Conservation (phyloP, 1,284 basidiomycete genomes). For the Sparassis latifolia region DNA sequence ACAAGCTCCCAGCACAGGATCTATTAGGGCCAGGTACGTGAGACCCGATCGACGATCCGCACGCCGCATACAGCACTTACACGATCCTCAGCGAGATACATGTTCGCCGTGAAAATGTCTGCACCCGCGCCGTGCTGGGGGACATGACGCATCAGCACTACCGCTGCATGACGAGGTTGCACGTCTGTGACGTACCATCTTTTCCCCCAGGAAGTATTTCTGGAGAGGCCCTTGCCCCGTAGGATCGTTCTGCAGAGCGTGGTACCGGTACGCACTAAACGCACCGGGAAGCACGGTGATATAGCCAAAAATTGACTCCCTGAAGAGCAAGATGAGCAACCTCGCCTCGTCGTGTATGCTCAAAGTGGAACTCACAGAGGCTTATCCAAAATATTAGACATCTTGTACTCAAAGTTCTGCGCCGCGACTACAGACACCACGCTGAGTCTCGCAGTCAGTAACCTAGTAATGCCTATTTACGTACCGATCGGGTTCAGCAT, state of each 20-base stretch:
- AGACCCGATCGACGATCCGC: too few species aligned
- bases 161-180: not conserved
- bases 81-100: constrained; percentile 91
- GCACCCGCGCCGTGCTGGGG: constrained; percentile 73
- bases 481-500: constrained; percentile 75
- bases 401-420: constrained; percentile 97
- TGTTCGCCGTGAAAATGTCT: constrained; percentile 90
- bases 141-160: constrained; percentile 1
- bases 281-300: constrained; percentile 92
- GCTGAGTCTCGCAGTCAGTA: not conserved
- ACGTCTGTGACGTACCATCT: constrained; percentile 47
- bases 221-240: constrained; percentile 83
- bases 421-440: constrained; percentile 53
- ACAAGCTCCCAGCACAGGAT: constrained; percentile 95
- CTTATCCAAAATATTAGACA: constrained; percentile 90
- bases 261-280: constrained; percentile 89
- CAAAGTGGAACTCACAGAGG: constrained; percentile 45
- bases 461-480: constrained; percentile 23
- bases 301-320: constrained; percentile 82
- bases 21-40: constrained; percentile 10
- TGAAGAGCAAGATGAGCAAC: constrained; percentile 15
- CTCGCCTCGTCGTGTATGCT: not conserved
- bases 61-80: constrained; percentile 31
- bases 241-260: constrained; percentile 83
- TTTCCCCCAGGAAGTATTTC: constrained; percentile 95